Evolutionary conservation across 805 yeast species (phyloP), one percentile per base, ranked within the genome.

Genomic region (Saccharomycopsis oosterbeekiorum): DNA sequence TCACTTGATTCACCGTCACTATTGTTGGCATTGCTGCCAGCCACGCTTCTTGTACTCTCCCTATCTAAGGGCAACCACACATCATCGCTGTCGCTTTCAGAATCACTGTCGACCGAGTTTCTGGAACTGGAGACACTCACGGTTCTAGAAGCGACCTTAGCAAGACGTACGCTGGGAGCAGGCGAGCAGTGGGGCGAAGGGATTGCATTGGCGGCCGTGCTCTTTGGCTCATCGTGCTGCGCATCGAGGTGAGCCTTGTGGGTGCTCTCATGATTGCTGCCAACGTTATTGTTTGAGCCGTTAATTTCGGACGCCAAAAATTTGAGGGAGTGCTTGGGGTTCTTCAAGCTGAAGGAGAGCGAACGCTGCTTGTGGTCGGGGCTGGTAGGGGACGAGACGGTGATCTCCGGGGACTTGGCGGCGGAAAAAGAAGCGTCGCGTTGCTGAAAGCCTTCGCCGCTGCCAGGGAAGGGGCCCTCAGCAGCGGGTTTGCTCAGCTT

Each of bases 1-100:
- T 91, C 97, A 67, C 89, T 96, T 3, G 92, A 86, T 67, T 82
- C 86, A 21, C 79, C 80, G 65, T 87, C 93, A 17, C 59, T 57
- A 11, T 47, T 29, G n/a, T 15, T 17, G 19, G 34, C 21, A 21
- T 47, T 47, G 21, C n/a, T 47, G 21, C 53, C 34, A 8, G 34
- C 34, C 11, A 12, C 14, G 21, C 53, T 47, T 47, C 34, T 47
- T 1, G 53, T 47, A 15, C 53, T 47, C n/a, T 47, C 53, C 26
- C 43, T 40, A 42, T 56, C 58, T 39, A 56, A 40, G 19, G 58
- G 58, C 21, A 56, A 56, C 50, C 58, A 56, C 14, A 56, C 58
- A 56, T 47, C 53, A 47, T 47, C 53, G 21, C 53, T 47, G n/a
- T 47, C 53, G 14, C 53, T 47, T 24, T 47, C 53, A 10, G 53